Evolutionary conservation across 1,284 basidiomycete species (phyloP), one percentile per base, ranked within the genome.

Genomic region (Caloboletus firmus): DNA sequence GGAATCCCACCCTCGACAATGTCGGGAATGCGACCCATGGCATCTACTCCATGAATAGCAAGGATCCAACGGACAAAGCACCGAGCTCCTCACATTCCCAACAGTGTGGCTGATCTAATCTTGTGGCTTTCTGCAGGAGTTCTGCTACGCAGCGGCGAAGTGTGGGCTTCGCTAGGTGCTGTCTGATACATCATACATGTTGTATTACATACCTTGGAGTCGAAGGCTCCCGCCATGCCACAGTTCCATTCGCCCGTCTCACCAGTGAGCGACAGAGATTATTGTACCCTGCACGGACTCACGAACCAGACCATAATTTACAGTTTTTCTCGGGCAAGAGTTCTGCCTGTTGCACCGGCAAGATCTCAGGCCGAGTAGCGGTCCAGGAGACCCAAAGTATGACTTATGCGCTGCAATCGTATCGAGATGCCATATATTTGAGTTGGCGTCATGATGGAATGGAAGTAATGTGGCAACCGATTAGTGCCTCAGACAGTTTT

Each of bases 1-100:
- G 31, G 13, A 11, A 32, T 32, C 13, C 5, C 31, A 43, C 44
- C n/a, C 48, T 61, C 5, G 31, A 45, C n/a, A 58, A 61, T 8
- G 46, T 61, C 46, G 48, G 45, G 8, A 26, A 26, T 4, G 26
- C 26, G 26, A 28, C 26, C 7, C n/a, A 28, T 2, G 26, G 26
- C 6, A 28, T 28, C 26, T 28, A 28, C 26, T 28, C 26, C 26
- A 26, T 26, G 26, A 46, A 36, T 11, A 18, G 10, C 5, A 37
- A 12, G 11, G 11, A 20, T 20, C 36, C 20, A 37, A 18, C 13
- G 11, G n/a, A 37, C 34, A 11, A n/a, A 37, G 7, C 10, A 5
- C 36, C 36, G 9, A 39, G 18, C n/a, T 13, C 10, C 18, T 18
- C n/a, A 28, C 26, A 2, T 7, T 10, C 26, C 41, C 5, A 28